A percentile compares a stretch with the other conserved stretches of the same genome.
These are phyloP conservation scores for Ganoderma sinense DNA, from an alignment of 1,284 basidiomycete genomes.

Conservation along the genomic window DNA sequence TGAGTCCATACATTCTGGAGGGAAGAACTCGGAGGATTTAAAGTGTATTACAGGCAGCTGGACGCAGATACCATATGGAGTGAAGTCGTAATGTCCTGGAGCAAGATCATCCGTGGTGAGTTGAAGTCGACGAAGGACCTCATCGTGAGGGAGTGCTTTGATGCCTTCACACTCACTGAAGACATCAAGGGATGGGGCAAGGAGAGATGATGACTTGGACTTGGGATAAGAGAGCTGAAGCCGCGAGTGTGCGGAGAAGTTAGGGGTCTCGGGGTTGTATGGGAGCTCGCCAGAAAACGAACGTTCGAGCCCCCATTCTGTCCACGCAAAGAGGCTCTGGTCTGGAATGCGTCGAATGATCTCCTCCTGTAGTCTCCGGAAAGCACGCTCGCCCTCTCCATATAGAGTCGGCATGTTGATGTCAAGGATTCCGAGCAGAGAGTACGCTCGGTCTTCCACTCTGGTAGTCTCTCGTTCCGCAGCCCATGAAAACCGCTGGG, in stretches of 20 bases:
- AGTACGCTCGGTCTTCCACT: not conserved
- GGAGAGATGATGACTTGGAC: not conserved
- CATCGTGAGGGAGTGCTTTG: not conserved
- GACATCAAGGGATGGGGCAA: not conserved
- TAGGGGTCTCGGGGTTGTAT: not conserved
- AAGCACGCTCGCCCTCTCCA: not conserved
- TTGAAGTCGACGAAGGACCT: not conserved
- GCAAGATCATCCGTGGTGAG: not conserved
- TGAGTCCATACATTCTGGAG: not conserved
- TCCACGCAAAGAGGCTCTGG: conserved; percentile 3
- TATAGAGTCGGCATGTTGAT: conserved; percentile 2
- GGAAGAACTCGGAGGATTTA: not conserved
- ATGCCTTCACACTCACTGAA: not conserved
- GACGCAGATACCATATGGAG: not conserved
- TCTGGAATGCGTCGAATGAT: not conserved
- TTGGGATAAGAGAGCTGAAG: too few species aligned
- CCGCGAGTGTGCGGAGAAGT: not conserved
- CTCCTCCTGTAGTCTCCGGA: not conserved
- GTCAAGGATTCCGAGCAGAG: not conserved
- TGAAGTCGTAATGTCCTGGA: not conserved
- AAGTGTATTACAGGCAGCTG: not conserved
- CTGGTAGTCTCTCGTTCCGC: not conserved
- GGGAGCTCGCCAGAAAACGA: too few species aligned
- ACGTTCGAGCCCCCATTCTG: not conserved
- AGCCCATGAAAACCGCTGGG: not conserved